phyloP scores from a whole-genome alignment of 345 rosid genomes.

The Populus simonii region DNA sequence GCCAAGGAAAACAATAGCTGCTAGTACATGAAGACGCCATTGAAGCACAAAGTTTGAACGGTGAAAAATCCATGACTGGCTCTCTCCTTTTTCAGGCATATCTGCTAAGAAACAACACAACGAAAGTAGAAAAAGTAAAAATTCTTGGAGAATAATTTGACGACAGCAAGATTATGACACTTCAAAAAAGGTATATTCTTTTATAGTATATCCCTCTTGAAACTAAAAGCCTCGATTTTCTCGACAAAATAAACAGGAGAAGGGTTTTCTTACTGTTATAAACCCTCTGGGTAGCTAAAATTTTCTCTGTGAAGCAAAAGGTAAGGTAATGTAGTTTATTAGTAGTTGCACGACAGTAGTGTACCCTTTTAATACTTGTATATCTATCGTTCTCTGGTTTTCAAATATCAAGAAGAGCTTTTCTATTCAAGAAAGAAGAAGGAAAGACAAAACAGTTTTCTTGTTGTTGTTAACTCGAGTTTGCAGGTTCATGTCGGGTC shows the following conservation, averaged over 20 bases:
- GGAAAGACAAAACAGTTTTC: no score
- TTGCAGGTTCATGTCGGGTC: no score
- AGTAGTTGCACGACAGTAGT: background rate
- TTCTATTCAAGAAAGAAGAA: no score
- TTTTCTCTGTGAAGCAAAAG: background rate
- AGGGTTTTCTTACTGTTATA: background rate
- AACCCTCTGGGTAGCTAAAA: background rate
- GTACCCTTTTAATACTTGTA: background rate
- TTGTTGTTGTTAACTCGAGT: no score
- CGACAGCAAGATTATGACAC: background rate
- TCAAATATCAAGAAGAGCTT: no score
- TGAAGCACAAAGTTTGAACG: conserved; percentile 47
- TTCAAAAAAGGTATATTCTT: background rate
- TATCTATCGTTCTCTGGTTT: background rate
- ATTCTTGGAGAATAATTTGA: background rate
- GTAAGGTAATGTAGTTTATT: background rate
- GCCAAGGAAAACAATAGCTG: conserved; percentile 54
- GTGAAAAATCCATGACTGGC: background rate
- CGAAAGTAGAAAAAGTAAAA: background rate
- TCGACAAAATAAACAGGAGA: conserved; percentile 4
- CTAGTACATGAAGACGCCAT: conserved; percentile 68
- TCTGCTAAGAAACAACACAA: conserved; percentile 21
- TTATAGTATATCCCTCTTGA: no score
- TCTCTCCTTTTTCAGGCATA: conserved; percentile 62
- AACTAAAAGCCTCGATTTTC: background rate